phyloP scores from a whole-genome alignment of 441 rosid genomes.

The Aleurites moluccanus region DNA sequence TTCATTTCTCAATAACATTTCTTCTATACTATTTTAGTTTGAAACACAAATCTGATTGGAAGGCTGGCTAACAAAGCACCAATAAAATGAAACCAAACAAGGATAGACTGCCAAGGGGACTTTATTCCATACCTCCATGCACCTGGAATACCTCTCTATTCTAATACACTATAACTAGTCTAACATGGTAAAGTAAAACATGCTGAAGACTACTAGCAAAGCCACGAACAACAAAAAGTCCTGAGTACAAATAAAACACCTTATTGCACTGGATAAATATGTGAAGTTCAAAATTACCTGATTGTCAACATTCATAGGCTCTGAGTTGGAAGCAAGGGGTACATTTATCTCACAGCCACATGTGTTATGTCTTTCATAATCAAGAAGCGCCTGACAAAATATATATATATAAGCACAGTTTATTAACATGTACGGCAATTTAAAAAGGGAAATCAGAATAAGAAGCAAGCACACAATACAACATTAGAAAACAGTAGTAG shows the following conservation, averaged over 20 bases:
- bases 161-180: background rate
- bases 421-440: constrained; percentile 10
- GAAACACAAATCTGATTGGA: constrained; percentile 1
- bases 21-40: background rate
- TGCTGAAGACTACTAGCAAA: background rate
- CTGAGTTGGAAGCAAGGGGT: constrained; percentile 42
- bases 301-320: constrained; percentile 44
- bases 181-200: background rate
- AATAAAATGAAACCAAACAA: background rate
- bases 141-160: background rate
- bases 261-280: background rate
- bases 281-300: constrained; percentile 38
- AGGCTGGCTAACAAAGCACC: background rate
- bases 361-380: constrained; percentile 64
- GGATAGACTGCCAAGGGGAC: background rate
- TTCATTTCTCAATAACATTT: background rate
- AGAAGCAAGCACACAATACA: background rate
- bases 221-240: background rate
- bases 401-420: background rate
- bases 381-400: constrained; percentile 70
- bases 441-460: background rate
- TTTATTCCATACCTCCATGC: background rate
- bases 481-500: background rate
- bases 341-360: constrained; percentile 54
- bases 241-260: background rate